A percentile compares a stretch with the other conserved stretches of the same genome.
Evolutionary conservation across 129 eudicot species (phyloP).

Genomic region (Flaveria bidentis): DNA sequence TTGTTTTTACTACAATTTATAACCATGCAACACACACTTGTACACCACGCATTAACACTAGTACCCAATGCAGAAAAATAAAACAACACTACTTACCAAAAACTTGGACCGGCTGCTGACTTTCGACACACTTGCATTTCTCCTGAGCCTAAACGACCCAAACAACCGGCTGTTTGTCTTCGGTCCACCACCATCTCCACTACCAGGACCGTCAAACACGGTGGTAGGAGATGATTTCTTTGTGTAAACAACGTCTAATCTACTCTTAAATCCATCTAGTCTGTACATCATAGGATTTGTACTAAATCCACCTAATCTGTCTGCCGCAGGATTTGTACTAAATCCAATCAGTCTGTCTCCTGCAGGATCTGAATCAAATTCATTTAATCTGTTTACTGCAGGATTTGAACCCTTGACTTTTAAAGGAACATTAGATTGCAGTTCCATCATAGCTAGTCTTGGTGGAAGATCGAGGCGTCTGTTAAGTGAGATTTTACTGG

Average conservation of each 20-base stretch:
- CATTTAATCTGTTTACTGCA: no score
- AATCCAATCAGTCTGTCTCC: no score
- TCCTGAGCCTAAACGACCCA: slow-evolving; percentile 46
- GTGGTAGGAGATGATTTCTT: slow-evolving; percentile 65
- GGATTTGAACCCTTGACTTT: slow-evolving; percentile 19
- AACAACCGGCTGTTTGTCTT: no score
- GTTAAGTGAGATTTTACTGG: neutral
- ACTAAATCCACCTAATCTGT: no score
- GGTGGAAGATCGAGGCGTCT: slow-evolving; percentile 66
- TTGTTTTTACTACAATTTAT: neutral
- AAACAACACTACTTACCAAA: slow-evolving; percentile 51
- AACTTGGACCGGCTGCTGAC: slow-evolving; percentile 50
- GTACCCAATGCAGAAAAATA: neutral
- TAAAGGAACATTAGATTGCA: slow-evolving; percentile 29
- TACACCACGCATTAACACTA: neutral
- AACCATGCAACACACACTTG: slow-evolving; percentile 4
- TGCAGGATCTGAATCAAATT: no score
- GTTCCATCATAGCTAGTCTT: slow-evolving; percentile 34
- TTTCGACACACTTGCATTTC: slow-evolving; percentile 48
- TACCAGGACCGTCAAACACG: slow-evolving; percentile 75
- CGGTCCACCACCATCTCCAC: slow-evolving; percentile 36
- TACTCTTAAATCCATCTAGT: no score
- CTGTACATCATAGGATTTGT: no score
- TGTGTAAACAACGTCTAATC: no score
- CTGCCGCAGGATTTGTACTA: no score